These are phyloP conservation scores for Zasmidium citrigriseum DNA, from an alignment of 2,329 filamentous ascomycete genomes.

Conservation along the genomic window DNA sequence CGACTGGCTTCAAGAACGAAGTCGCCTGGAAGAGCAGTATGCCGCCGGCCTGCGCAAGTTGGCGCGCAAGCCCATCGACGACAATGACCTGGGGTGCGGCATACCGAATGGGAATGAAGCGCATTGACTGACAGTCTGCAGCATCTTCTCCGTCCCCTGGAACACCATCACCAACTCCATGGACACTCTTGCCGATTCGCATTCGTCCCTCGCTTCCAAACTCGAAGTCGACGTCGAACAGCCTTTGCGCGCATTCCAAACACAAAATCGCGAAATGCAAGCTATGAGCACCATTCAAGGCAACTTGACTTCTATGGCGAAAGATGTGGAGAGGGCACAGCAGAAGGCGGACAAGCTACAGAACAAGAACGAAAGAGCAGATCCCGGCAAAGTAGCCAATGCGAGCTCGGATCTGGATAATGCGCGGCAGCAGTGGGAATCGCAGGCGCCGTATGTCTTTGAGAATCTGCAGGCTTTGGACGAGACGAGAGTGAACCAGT, in stretches of 20 bases:
- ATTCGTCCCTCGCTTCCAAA: conserved; percentile 75
- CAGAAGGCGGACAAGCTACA: conserved; percentile 82
- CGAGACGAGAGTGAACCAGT: conserved; percentile 82
- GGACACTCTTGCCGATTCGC: conserved; percentile 78
- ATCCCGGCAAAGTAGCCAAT: conserved; percentile 73
- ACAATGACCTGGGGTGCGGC: conserved; percentile 79
- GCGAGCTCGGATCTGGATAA: conserved; percentile 73
- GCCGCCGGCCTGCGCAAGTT: conserved; percentile 80
- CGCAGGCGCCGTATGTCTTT: conserved; percentile 91
- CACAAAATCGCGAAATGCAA: conserved; percentile 72
- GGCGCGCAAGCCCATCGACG: conserved; percentile 56
- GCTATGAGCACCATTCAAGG: conserved; percentile 78
- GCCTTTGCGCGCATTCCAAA: conserved; percentile 74
- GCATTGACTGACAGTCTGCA: conserved; percentile 43
- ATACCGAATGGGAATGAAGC: conserved; percentile 1
- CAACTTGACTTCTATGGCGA: conserved; percentile 78
- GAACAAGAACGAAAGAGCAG: conserved; percentile 76
- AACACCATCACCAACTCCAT: conserved; percentile 79
- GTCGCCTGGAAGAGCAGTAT: conserved; percentile 88
- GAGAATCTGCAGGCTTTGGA: conserved; percentile 90
- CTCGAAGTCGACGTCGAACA: conserved; percentile 88
- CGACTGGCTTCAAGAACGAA: conserved; percentile 97
- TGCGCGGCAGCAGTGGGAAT: conserved; percentile 85
- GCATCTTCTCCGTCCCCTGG: conserved; percentile 90
- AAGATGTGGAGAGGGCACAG: conserved; percentile 80